These are phyloP conservation scores for Candida maris DNA, from an alignment of 805 yeast species.

Conservation along the genomic window DNA sequence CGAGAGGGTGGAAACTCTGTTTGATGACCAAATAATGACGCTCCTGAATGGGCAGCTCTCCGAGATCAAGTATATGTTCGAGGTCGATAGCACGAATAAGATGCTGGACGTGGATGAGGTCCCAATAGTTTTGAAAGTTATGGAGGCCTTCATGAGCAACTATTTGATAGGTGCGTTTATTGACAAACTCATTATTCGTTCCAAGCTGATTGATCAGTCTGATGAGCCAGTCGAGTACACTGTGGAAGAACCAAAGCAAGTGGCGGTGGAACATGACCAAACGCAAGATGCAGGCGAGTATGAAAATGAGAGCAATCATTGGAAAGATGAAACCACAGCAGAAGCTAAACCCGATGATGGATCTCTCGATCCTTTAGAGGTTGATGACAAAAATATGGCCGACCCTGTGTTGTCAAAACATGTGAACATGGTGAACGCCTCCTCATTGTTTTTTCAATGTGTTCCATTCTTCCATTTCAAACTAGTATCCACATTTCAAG, in stretches of 20 bases:
- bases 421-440: conserved; percentile 32
- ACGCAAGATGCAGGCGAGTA: not conserved
- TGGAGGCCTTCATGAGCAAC: conserved; percentile 34
- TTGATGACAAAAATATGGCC: not conserved
- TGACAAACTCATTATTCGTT: conserved; percentile 28
- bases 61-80: conserved; percentile 29
- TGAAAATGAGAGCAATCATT: conserved; percentile 20
- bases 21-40: conserved; percentile 12
- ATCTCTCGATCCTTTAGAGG: not conserved
- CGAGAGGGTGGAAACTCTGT: conserved; percentile 22
- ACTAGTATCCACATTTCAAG: conserved; percentile 21
- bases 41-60: conserved; percentile 25
- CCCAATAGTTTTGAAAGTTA: conserved; percentile 31
- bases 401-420: conserved; percentile 5
- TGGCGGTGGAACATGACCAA: conserved; percentile 1
- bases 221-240: conserved; percentile 11
- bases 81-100: conserved; percentile 1
- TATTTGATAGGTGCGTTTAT: conserved; percentile 34
- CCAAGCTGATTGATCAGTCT: conserved; percentile 36
- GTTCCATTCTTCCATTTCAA: conserved; percentile 33
- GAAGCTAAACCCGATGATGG: not conserved
- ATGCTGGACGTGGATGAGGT: conserved; percentile 27
- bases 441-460: conserved; percentile 33
- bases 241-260: not conserved
- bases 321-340: conserved; percentile 21